Conservation (phyloP, 2,329 filamentous ascomycete species). For the Fusarium cyanostomum region DNA sequence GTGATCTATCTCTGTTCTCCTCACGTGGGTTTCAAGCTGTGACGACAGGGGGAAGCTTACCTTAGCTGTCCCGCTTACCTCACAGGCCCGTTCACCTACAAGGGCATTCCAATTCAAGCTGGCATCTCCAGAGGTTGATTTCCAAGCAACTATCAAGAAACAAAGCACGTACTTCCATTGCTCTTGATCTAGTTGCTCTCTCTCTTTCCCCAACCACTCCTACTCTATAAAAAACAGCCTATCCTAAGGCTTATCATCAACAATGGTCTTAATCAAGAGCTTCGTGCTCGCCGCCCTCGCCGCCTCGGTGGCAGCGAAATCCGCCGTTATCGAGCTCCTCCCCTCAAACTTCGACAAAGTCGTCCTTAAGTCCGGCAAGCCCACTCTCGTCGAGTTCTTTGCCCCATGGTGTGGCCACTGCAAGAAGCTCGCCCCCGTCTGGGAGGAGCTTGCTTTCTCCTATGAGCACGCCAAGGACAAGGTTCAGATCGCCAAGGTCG, state of each 20-base stretch:
- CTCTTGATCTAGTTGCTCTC: constrained; percentile 6
- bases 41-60: constrained; percentile 29
- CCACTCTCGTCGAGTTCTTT: constrained; percentile 97
- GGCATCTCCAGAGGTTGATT: constrained; percentile 44
- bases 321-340: constrained; percentile 88
- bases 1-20: constrained; percentile 29
- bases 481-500: constrained; percentile 93
- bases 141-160: constrained; percentile 36
- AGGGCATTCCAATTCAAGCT: constrained; percentile 39
- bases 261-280: constrained; percentile 69
- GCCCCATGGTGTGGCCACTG: constrained; percentile 99
- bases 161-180: constrained; percentile 15
- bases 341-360: constrained; percentile 92
- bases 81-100: constrained; percentile 27
- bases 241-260: constrained; percentile 33
- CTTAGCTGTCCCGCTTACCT: constrained; percentile 36
- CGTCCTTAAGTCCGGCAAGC: constrained; percentile 91
- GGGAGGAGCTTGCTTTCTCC: constrained; percentile 83
- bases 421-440: constrained; percentile 95
- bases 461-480: constrained; percentile 77
- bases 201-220: too few species aligned
- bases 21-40: constrained; percentile 36
- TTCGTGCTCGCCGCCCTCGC: constrained; percentile 66
- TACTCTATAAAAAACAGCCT: neutral
- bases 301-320: constrained; percentile 71